Conservation (phyloP, 352 stramenopile species). For the Pythium utonaiense region DNA sequence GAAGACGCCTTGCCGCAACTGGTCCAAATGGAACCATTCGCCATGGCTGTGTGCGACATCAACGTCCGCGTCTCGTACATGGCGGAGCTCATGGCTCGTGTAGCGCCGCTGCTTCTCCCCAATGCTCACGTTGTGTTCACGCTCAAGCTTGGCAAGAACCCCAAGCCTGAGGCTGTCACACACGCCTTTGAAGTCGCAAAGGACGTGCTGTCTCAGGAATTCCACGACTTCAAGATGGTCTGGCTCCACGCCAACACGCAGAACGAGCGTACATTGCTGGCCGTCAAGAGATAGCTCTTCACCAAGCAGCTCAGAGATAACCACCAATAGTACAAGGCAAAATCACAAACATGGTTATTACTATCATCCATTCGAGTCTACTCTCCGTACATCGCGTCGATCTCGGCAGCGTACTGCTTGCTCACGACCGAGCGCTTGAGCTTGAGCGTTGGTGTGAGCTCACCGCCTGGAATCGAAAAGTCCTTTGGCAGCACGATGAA, state of each 20-base stretch:
- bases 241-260: constrained; percentile 42
- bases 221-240: constrained; percentile 21
- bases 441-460: constrained; percentile 97
- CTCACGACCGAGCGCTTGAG: constrained; percentile 91
- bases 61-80: constrained; percentile 32
- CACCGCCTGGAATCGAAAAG: constrained; percentile 88
- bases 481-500: constrained; percentile 84
- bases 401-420: constrained; percentile 89
- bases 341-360: constrained; percentile 8
- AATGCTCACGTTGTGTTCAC: constrained; percentile 28
- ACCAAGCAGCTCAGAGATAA: no score
- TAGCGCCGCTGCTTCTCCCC: constrained; percentile 23
- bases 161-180: constrained; percentile 23
- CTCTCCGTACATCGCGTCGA: constrained; percentile 87
- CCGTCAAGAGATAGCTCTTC: constrained; percentile 8
- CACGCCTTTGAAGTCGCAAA: constrained; percentile 16
- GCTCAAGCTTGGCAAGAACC: constrained; percentile 36
- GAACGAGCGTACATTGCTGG: constrained; percentile 38
- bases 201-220: constrained; percentile 15
- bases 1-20: constrained; percentile 33
- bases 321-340: no score
- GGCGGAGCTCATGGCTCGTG: constrained; percentile 29
- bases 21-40: constrained; percentile 29
- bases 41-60: constrained; percentile 48
- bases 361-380: constrained; percentile 3